Base-by-base conservation (phyloP, 129 eudicot genomes). In the Chrysanthemum lavandulifolium region DNA sequence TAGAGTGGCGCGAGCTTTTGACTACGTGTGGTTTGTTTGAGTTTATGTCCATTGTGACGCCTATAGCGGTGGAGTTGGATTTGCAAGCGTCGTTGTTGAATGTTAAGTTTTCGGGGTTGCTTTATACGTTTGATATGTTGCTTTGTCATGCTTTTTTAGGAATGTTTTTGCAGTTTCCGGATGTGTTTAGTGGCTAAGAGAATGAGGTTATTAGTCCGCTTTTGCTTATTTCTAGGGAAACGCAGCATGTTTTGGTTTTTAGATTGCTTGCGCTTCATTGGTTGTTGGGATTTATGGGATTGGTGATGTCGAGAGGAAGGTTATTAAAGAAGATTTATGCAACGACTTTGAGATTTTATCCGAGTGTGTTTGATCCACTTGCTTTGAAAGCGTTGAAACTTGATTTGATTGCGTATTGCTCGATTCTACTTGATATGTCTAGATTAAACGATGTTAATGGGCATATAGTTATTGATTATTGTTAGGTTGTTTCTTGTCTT, bases 181-280 rank as follows among this genome's bases (percentile, higher is more conserved):
- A 90, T 76, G 84, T 95, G 14, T 92, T 92, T 67, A 82, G 72
- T 68, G 97, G 92, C n/a, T 93, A 93, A 59, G 97, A 93, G 45
- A 67, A 81, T 36, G 97, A 93, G 33, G 81, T 93, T 43, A 81
- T 82, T 36, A 80, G 72, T 49, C 84, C 97, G 1, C 75, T 90
- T 12, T 65, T 84, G 78, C 72, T 90, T 31, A 77, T 90, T 27
- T 84, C 97, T 1, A 93, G 82, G 69, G 97, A 90, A 76, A 72
- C 81, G 2, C 97, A 87, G 15, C 84, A 84, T 54, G 62, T 68
- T 75, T 76, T 89, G 87, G 96, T 84, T 70, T 90, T 87, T 58
- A 76, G 97, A 75, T 69, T 90, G 89, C 88, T 93, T 75, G 86
- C 83, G 7, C 91, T 93, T 69, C 98, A 93, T 57, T 93, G 98